Conservation (phyloP, 805 yeast species). For the Pichia insulana region DNA sequence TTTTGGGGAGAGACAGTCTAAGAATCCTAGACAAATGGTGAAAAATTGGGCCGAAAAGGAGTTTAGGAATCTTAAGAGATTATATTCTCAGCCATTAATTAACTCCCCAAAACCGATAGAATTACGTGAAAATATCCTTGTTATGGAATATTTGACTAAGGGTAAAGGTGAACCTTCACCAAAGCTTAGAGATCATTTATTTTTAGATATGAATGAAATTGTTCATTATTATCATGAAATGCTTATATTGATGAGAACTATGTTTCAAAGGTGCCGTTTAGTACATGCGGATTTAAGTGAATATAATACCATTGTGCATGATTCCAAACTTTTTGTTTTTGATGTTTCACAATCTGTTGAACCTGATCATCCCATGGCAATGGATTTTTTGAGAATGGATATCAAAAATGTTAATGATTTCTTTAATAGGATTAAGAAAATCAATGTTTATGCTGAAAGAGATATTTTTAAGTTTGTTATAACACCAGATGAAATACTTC, state of each 20-base stretch:
- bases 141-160: slow-evolving; percentile 80
- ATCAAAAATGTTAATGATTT: slow-evolving; percentile 90
- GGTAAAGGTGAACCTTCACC: slow-evolving; percentile 91
- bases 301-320: slow-evolving; percentile 82
- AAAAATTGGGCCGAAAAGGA: slow-evolving; percentile 98
- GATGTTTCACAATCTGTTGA: slow-evolving; percentile 98
- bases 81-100: slow-evolving; percentile 58
- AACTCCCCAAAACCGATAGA: slow-evolving; percentile 94
- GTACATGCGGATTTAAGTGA: slow-evolving; percentile 97
- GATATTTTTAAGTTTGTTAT: slow-evolving; percentile 71
- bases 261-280: slow-evolving; percentile 80
- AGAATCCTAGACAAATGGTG: slow-evolving; percentile 95
- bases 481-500: slow-evolving; percentile 12
- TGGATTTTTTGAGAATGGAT: slow-evolving; percentile 95
- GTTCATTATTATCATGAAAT: slow-evolving; percentile 65
- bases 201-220: slow-evolving; percentile 57
- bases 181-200: slow-evolving; percentile 74
- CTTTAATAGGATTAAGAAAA: slow-evolving; percentile 61
- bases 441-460: slow-evolving; percentile 74
- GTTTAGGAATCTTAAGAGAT: slow-evolving; percentile 81
- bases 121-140: slow-evolving; percentile 79
- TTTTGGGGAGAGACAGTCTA: slow-evolving; percentile 75
- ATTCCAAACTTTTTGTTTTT: slow-evolving; percentile 70
- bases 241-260: slow-evolving; percentile 73
- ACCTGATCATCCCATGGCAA: slow-evolving; percentile 94